Evolutionary conservation across 1,284 basidiomycete genomes (phyloP).

Genomic region (Phlebopus sp.): DNA sequence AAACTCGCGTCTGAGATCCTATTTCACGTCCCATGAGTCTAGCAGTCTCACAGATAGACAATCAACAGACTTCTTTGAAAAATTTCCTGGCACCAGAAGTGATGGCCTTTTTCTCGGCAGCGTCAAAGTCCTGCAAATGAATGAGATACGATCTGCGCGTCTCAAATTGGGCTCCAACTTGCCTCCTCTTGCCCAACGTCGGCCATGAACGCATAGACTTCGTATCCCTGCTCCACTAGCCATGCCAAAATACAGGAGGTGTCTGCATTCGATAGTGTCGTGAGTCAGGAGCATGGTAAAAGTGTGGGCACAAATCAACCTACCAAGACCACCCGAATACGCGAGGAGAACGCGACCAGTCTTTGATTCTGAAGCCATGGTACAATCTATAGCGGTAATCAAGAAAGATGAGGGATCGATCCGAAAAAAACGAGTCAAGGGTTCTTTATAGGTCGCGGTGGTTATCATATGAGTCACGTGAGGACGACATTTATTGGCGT

Average conservation of each 20-base stretch:
- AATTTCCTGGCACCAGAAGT: conserved; percentile 94
- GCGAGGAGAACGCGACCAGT: conserved; percentile 86
- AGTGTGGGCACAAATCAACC: conserved; percentile 31
- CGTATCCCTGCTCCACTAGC: conserved; percentile 97
- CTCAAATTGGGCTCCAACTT: conserved; percentile 10
- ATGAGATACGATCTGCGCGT: not conserved
- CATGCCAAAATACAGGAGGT: conserved; percentile 96
- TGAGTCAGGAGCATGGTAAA: conserved; percentile 5
- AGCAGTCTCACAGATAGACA: not conserved
- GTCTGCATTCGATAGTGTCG: conserved; percentile 47
- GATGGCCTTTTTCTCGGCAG: conserved; percentile 89
- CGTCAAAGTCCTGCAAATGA: conserved; percentile 79
- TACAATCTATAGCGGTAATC: not conserved
- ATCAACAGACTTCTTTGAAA: conserved; percentile 70
- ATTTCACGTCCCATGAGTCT: not conserved
- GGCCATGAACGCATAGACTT: conserved; percentile 98
- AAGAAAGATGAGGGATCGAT: not conserved
- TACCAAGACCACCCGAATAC: conserved; percentile 97
- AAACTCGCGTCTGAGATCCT: conserved; percentile 96
- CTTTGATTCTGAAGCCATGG: conserved; percentile 13
- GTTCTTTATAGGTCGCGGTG: not conserved
- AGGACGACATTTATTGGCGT: not conserved
- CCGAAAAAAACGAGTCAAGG: not conserved
- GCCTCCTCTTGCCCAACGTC: conserved; percentile 99
- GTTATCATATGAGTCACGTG: conserved; percentile 1